phyloP scores from a whole-genome alignment of 495 filamentous ascomycete genomes.

The Massariosphaeria phaeospora region DNA sequence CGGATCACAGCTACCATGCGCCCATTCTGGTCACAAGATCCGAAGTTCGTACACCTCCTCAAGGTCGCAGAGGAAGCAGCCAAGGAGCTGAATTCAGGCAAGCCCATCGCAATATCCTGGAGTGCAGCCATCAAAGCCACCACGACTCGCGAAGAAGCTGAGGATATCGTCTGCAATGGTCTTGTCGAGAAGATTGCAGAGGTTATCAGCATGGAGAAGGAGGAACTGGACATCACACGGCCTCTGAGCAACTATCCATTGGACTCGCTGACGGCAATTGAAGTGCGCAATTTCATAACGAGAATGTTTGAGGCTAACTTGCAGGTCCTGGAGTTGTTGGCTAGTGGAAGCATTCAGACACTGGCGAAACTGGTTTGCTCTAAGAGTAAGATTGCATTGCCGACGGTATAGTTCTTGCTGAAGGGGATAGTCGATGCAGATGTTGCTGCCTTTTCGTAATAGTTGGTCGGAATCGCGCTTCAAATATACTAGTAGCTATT shows the following conservation, averaged over 20 bases:
- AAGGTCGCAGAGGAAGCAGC: conserved; percentile 3
- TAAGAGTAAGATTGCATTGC: conserved; percentile 18
- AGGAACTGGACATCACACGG: conserved; percentile 16
- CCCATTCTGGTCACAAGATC: conserved; percentile 15
- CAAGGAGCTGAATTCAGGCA: neutral
- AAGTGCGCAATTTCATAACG: conserved; percentile 23
- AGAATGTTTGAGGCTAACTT: conserved; percentile 20
- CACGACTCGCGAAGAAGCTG: conserved; percentile 6
- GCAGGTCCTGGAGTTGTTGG: conserved; percentile 24
- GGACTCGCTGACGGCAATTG: conserved; percentile 21
- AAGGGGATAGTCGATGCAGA: too few relatives aligned
- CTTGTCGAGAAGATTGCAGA: conserved; percentile 18
- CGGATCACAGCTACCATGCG: conserved; percentile 4
- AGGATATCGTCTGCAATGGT: conserved; percentile 18
- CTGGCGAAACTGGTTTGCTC: conserved; percentile 9
- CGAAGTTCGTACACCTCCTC: conserved; percentile 11
- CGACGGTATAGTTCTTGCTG: neutral
- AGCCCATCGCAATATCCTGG: conserved; percentile 2
- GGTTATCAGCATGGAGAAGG: conserved; percentile 10
- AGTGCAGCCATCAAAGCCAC: conserved; percentile 14
- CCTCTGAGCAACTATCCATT: conserved; percentile 4
- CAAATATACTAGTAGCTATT: too few relatives aligned
- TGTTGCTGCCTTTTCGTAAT: too few relatives aligned
- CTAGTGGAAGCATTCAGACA: conserved; percentile 17
- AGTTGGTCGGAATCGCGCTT: too few relatives aligned